Conservation (phyloP, 1,139 yeast genomes). For the Pneumocystis sp. region DNA sequence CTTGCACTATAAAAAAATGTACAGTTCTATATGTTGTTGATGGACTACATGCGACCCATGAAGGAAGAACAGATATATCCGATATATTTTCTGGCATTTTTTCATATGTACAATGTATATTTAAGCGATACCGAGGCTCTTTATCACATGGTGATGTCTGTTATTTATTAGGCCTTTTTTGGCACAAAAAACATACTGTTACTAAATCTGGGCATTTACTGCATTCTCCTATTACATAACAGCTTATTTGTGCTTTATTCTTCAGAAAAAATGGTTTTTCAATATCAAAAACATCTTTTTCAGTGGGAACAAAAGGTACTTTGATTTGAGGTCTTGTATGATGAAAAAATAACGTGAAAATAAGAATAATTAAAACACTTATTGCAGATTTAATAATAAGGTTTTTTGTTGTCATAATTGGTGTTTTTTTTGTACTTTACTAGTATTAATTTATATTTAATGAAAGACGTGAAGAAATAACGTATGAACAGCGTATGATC, state of each 20-base stretch:
- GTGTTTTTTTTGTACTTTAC: neutral
- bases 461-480: too few relatives aligned
- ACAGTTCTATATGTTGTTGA: neutral
- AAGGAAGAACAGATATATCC: neutral
- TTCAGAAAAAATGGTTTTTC: neutral
- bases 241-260: neutral
- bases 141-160: neutral
- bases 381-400: neutral
- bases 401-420: neutral
- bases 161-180: neutral
- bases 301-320: neutral
- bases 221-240: neutral
- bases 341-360: neutral
- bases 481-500: neutral
- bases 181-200: neutral
- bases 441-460: too few relatives aligned
- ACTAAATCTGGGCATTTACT: neutral
- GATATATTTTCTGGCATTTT: neutral
- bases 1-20: neutral
- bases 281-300: neutral
- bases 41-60: neutral
- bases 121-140: neutral
- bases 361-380: neutral
- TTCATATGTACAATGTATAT: neutral
- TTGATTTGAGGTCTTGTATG: neutral